phyloP scores from a whole-genome alignment of 768 basidiomycete species.

The Suillus subaureus region DNA sequence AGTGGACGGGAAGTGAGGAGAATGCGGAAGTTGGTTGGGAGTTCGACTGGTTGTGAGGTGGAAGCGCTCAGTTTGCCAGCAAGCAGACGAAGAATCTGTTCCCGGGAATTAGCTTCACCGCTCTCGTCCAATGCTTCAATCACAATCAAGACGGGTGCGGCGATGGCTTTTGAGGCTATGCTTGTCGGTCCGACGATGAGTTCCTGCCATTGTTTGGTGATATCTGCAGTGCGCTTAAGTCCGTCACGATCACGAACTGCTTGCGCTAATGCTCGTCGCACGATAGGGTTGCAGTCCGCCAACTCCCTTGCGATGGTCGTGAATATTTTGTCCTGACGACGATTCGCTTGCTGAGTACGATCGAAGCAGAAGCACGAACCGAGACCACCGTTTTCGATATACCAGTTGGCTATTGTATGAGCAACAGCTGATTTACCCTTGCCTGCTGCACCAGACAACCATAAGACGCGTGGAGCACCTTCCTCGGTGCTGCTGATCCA shows the following conservation, averaged over 20 bases:
- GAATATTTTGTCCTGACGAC: constrained; percentile 4
- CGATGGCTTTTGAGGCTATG: constrained; percentile 1
- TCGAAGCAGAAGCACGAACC: no score
- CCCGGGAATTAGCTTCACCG: constrained; percentile 7
- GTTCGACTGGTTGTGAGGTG: no score
- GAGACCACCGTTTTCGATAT: no score
- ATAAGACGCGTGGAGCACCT: no score
- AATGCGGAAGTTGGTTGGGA: constrained; percentile 16
- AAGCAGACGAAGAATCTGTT: constrained; percentile 16
- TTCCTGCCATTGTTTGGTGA: constrained; percentile 16
- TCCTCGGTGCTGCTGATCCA: no score
- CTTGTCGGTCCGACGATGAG: constrained; percentile 18
- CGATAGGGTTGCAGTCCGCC: not conserved
- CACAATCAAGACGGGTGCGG: constrained; percentile 25
- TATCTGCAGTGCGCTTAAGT: not conserved
- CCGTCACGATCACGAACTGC: not conserved
- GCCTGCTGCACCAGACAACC: no score
- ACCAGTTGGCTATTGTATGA: no score
- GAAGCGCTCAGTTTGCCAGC: not conserved
- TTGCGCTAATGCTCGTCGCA: not conserved
- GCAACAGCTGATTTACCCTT: not conserved
- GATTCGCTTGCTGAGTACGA: not conserved
- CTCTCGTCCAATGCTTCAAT: constrained; percentile 29
- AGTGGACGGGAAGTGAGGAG: constrained; percentile 18
- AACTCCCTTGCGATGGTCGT: not conserved